phyloP scores from a whole-genome alignment of 352 stramenopile species.

The Globisporangium heterothallicum region DNA sequence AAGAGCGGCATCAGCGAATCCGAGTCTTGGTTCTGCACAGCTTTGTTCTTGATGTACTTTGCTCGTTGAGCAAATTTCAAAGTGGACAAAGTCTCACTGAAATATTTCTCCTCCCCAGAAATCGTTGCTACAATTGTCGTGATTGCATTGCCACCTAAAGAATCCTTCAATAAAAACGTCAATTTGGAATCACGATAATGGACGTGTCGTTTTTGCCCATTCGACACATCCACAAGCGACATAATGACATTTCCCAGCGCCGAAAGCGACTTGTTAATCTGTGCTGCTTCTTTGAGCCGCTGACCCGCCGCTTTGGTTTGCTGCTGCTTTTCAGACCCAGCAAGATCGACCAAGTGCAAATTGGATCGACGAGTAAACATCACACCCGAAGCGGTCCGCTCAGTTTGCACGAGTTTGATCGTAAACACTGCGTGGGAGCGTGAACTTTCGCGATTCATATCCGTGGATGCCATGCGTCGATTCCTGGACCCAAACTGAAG shows the following conservation, averaged over 20 bases:
- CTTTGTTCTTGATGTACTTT: slow-evolving; percentile 88
- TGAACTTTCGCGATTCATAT: slow-evolving; percentile 97
- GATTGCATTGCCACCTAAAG: slow-evolving; percentile 81
- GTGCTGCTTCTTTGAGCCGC: slow-evolving; percentile 81
- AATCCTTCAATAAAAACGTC: slow-evolving; percentile 77
- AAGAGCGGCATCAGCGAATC: slow-evolving; percentile 69
- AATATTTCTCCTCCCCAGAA: slow-evolving; percentile 76
- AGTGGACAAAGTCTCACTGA: slow-evolving; percentile 82
- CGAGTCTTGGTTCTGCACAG: slow-evolving; percentile 80
- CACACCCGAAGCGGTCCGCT: slow-evolving; percentile 52
- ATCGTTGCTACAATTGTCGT: slow-evolving; percentile 84
- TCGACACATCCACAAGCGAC: slow-evolving; percentile 80
- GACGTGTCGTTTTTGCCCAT: slow-evolving; percentile 72
- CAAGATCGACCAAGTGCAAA: slow-evolving; percentile 83
- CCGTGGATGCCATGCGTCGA: slow-evolving; percentile 91
- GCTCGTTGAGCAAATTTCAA: slow-evolving; percentile 85
- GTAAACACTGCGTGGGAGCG: slow-evolving; percentile 97
- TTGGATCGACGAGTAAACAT: slow-evolving; percentile 68
- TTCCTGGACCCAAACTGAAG: slow-evolving; percentile 77
- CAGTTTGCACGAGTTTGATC: slow-evolving; percentile 87
- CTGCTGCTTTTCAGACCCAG: slow-evolving; percentile 83
- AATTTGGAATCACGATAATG: slow-evolving; percentile 87
- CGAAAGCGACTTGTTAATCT: slow-evolving; percentile 89
- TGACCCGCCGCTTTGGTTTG: slow-evolving; percentile 76
- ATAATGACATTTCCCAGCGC: slow-evolving; percentile 88